Conservation (phyloP, 768 basidiomycete genomes). For the Serpula lacrymans region DNA sequence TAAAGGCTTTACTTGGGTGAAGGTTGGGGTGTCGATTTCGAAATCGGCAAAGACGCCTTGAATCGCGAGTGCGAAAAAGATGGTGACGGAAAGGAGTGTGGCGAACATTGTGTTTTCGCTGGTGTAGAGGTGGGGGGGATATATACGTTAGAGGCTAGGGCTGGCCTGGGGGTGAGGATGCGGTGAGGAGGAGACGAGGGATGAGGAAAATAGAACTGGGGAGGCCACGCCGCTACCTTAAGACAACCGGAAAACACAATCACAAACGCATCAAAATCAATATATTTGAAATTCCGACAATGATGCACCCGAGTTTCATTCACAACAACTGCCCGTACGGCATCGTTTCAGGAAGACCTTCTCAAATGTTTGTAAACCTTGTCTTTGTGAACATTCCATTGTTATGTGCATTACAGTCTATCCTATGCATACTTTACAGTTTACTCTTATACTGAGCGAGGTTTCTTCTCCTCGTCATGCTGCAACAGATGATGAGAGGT, state of each 20-base stretch:
- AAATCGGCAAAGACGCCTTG: constrained; percentile 53
- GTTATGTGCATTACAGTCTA: no score
- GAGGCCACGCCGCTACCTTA: constrained; percentile 42
- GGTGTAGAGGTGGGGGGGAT: constrained; percentile 15
- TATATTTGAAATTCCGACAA: constrained; percentile 6
- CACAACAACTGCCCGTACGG: no score
- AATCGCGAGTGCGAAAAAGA: constrained; percentile 58
- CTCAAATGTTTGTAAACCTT: no score
- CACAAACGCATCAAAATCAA: constrained; percentile 28
- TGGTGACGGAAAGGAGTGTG: constrained; percentile 72
- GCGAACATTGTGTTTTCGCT: constrained; percentile 58
- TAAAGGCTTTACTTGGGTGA: constrained; percentile 48
- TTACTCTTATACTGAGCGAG: constrained; percentile 1
- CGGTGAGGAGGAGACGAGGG: constrained; percentile 23
- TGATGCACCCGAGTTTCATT: constrained; percentile 1
- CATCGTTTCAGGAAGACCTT: no score
- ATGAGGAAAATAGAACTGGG: constrained; percentile 23
- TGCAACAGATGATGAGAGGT: no score
- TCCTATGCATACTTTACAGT: constrained; percentile 22
- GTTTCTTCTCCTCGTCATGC: constrained; percentile 1
- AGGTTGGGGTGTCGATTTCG: constrained; percentile 44
- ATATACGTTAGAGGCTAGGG: constrained; percentile 26
- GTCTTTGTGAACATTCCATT: no score
- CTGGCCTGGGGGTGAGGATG: constrained; percentile 18
- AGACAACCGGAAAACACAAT: constrained; percentile 2